Base-by-base conservation (phyloP, 164 flowering plant genomes). In the Platanus orientalis region DNA sequence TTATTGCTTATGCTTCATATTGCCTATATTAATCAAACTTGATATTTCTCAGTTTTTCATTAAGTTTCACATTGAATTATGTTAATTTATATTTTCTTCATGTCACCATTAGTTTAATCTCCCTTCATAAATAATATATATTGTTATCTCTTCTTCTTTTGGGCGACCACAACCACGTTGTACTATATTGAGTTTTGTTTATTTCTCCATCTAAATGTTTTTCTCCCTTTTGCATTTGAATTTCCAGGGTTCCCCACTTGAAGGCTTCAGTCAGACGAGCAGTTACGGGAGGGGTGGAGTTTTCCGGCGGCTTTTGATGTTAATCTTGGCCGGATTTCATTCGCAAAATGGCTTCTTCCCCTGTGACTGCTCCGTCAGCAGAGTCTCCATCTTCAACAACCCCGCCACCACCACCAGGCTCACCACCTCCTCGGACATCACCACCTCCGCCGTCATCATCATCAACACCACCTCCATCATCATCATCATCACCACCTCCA, bases 301-400 rank as follows among this genome's bases (percentile, higher is more conserved):
- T 60, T 62, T 48, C 57, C 55, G 62, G 66, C 66, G 16, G 10
- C n/a, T 34, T 50, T 48, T 2, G 23, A 55, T 49, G 16, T 40
- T 25, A 7, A 26, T 48, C 27, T 21, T 29, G 13, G 21, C 52
- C 23, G 30, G 53, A 52, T 25, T 16, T 36, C 40, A 4, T 17
- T 5, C 19, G 19, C 49, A 45, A 2, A 57, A 76, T 73, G 80
- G 72, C 77, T 61, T 53, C 68, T 32, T 17, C 75, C 51, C 65
- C 73, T 55, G 73, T 16, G 53, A 60, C 68, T 67, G 68, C 75
- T 57, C 70, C 80, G 36, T 36, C 79, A 13, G 13, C 63, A 50
- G 47, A 63, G 0, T 4, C 66, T 5, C 52, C 65, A 20, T 26
- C 71, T 25, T 54, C 81, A 5, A 57, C 76, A 12, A 6, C 73